Conservation (phyloP, 352 stramenopile species). For the Elongisporangium undulatum region DNA sequence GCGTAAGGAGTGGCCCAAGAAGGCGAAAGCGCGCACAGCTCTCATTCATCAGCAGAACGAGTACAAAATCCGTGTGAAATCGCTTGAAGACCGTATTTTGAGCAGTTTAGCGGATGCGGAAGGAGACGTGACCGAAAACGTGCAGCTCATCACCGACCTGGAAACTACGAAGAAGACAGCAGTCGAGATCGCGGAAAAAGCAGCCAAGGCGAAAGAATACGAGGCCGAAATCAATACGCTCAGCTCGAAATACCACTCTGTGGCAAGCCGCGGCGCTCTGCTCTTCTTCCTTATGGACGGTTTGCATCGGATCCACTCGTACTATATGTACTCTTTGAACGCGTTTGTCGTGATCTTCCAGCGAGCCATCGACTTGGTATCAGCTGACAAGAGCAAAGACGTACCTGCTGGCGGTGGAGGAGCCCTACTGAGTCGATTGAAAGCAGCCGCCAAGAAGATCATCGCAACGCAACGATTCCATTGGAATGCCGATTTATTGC, state of each 20-base stretch:
- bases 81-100: slow-evolving; percentile 89
- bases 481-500: slow-evolving; percentile 82
- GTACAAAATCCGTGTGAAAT: slow-evolving; percentile 86
- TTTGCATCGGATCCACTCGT: slow-evolving; percentile 90
- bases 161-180: slow-evolving; percentile 92
- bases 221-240: slow-evolving; percentile 81
- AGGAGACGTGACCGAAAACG: slow-evolving; percentile 92
- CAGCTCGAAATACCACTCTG: slow-evolving; percentile 90
- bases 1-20: slow-evolving; percentile 87
- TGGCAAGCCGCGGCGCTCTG: slow-evolving; percentile 88
- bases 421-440: slow-evolving; percentile 54
- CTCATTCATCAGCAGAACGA: slow-evolving; percentile 89
- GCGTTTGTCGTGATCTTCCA: slow-evolving; percentile 95
- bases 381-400: slow-evolving; percentile 26
- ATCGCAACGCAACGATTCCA: slow-evolving; percentile 83
- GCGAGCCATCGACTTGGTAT: slow-evolving; percentile 91
- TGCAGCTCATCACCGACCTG: slow-evolving; percentile 93
- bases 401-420: slow-evolving; percentile 13
- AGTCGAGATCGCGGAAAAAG: slow-evolving; percentile 76
- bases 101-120: slow-evolving; percentile 77
- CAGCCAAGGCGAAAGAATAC: slow-evolving; percentile 70
- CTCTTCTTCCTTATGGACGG: slow-evolving; percentile 95
- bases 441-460: slow-evolving; percentile 80
- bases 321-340: slow-evolving; percentile 95
- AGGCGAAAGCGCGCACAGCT: slow-evolving; percentile 67